Evolutionary conservation across 164 flowering plant genomes (phyloP), one percentile per base, ranked within the genome.

Genomic region (Tetracentron sinense): DNA sequence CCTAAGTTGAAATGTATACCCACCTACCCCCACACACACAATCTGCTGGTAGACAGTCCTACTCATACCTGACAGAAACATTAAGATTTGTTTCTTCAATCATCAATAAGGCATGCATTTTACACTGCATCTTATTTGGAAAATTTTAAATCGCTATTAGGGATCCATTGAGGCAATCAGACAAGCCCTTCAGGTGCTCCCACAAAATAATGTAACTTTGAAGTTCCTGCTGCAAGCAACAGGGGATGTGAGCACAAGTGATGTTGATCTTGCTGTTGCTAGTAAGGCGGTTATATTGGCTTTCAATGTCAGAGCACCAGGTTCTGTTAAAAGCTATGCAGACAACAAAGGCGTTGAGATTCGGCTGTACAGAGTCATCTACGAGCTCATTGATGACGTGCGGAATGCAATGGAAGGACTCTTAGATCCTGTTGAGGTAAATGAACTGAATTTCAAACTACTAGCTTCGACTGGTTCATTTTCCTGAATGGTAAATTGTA

Each of bases 371-470:
- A 90, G 71, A 72, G 90, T 93, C 62, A 90, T 93, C 51, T 93
- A 93, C 73, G 97, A 90, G 30, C 89, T 93, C 54, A 83, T 93
- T 74, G 96, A 90, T 75, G 94, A 93, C 54, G 75, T 90, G 63
- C 75, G 97, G 54, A 79, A 80, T 60, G 94, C 92, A 51, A 93
- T 90, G 98, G 98, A 93, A 80, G 98, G 96, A 69, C 93, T 93
- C 23, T 74, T 93, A 27, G 92, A 88, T 1, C 69, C 84, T 58
- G 84, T 88, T 66, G 96, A 90, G 97, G 98, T 90, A n/a, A n/a
- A n/a, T n/a, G 62, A 75, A 60, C 38, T 35, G 25, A 26, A 27
- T 19, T 54, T 27, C 50, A 42, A 1, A 54, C 28, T 20, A 42
- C 35, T n/a, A 25, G n/a, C 20, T 23, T 6, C 38, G 33, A 57